Conservation (phyloP, 2,329 filamentous ascomycete species). For the Podosphaera fusca region DNA sequence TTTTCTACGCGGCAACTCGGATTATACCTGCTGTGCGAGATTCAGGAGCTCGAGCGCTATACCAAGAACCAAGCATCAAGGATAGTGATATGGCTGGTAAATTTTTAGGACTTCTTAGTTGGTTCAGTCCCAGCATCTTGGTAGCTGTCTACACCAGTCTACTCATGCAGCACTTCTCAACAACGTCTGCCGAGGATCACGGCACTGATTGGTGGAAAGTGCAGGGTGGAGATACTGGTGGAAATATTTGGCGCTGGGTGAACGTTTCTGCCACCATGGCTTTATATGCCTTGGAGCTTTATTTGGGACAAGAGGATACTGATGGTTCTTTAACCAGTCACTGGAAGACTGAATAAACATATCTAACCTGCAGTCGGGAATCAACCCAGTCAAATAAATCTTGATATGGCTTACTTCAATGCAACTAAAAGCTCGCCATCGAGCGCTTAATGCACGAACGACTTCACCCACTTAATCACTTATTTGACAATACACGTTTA, state of each 20-base stretch:
- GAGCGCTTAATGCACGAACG: background rate
- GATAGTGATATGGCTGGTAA: constrained; percentile 65
- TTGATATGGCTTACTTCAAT: background rate
- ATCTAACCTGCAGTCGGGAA: background rate
- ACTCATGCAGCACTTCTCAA: constrained; percentile 83
- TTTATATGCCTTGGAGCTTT: constrained; percentile 75
- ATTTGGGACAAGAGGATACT: constrained; percentile 61
- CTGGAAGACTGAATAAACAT: constrained; percentile 72
- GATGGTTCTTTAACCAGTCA: constrained; percentile 52
- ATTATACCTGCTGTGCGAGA: constrained; percentile 89
- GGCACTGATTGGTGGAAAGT: constrained; percentile 63
- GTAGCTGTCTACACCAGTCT: constrained; percentile 93
- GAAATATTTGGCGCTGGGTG: constrained; percentile 81
- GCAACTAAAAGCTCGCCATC: background rate
- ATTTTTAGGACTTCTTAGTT: constrained; percentile 63
- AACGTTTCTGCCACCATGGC: constrained; percentile 78
- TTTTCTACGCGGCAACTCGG: constrained; percentile 83
- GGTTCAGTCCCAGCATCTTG: constrained; percentile 84
- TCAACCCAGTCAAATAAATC: background rate
- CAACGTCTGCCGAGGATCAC: constrained; percentile 36
- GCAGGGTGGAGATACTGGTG: constrained; percentile 58
- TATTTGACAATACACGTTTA: background rate
- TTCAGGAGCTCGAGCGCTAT: constrained; percentile 58
- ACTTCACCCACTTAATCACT: background rate
- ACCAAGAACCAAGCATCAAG: constrained; percentile 66